phyloP scores from a whole-genome alignment of 805 yeast species.

The Blastobotrys chiropterorum region DNA sequence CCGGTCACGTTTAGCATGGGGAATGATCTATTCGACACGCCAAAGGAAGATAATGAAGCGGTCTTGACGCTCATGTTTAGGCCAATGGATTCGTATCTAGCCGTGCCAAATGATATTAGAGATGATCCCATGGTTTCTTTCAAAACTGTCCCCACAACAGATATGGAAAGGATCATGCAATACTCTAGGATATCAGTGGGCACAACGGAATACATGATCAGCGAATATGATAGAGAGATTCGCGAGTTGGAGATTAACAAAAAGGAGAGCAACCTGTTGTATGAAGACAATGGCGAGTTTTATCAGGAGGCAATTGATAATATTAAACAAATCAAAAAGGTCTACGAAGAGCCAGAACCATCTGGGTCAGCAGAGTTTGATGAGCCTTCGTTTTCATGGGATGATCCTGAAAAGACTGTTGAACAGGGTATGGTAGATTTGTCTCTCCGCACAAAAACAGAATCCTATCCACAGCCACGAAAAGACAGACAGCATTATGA shows the following conservation, averaged over 20 bases:
- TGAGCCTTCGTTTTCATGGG: neutral
- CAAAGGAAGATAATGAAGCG: constrained; percentile 49
- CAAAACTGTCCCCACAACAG: constrained; percentile 10
- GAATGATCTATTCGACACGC: constrained; percentile 52
- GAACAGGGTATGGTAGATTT: neutral
- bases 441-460: neutral
- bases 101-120: constrained; percentile 16
- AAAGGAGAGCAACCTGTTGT: constrained; percentile 52
- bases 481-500: constrained; percentile 18
- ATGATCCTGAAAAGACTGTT: neutral
- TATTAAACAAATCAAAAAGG: constrained; percentile 43
- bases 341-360: constrained; percentile 1
- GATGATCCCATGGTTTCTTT: constrained; percentile 8
- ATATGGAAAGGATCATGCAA: constrained; percentile 3
- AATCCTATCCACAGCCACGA: neutral
- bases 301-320: constrained; percentile 49
- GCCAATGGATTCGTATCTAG: constrained; percentile 19
- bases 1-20: constrained; percentile 51
- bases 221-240: constrained; percentile 57
- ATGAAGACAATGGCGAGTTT: constrained; percentile 53
- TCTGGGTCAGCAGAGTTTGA: neutral
- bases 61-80: constrained; percentile 62
- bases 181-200: constrained; percentile 70
- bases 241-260: constrained; percentile 43
- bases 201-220: constrained; percentile 44